These are phyloP conservation scores for Oxyria digyna DNA, from an alignment of 148 eudicot species.

Conservation along the genomic window DNA sequence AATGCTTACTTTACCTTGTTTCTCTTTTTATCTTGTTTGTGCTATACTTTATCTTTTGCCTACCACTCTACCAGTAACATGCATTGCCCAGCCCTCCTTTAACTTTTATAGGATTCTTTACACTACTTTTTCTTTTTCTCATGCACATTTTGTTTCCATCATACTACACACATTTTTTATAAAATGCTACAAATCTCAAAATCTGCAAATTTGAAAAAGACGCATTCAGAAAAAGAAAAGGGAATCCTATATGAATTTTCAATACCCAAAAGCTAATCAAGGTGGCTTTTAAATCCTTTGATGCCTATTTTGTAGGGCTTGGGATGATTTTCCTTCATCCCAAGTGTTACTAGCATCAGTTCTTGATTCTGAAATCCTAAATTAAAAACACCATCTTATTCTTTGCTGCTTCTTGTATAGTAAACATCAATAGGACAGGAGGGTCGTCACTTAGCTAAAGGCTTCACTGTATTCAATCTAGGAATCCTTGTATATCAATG, in stretches of 20 bases:
- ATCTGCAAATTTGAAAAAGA: neutral
- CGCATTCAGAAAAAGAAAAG: neutral
- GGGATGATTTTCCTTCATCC: conserved; percentile 1
- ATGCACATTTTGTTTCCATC: neutral
- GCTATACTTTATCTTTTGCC: neutral
- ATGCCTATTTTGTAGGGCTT: neutral
- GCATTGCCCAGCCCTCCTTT: conserved; percentile 1
- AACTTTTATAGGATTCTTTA: conserved; percentile 1
- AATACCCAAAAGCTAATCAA: neutral
- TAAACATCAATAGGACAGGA: neutral
- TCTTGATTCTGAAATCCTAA: neutral
- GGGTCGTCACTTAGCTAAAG: no score
- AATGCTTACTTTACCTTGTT: neutral
- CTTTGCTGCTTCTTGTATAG: neutral
- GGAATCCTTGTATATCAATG: no score
- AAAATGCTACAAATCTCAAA: neutral
- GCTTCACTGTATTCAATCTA: no score
- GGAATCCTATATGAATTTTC: neutral
- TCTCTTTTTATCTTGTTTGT: conserved; percentile 2
- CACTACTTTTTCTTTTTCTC: neutral
- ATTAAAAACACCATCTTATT: neutral
- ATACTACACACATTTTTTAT: no score
- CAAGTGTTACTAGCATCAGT: neutral
- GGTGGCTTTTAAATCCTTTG: conserved; percentile 1
- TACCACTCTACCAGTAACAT: neutral